Evolutionary conservation across 305 asterid species (phyloP), one percentile per base, ranked within the genome.

Genomic region (Solanum aculeatissimum): DNA sequence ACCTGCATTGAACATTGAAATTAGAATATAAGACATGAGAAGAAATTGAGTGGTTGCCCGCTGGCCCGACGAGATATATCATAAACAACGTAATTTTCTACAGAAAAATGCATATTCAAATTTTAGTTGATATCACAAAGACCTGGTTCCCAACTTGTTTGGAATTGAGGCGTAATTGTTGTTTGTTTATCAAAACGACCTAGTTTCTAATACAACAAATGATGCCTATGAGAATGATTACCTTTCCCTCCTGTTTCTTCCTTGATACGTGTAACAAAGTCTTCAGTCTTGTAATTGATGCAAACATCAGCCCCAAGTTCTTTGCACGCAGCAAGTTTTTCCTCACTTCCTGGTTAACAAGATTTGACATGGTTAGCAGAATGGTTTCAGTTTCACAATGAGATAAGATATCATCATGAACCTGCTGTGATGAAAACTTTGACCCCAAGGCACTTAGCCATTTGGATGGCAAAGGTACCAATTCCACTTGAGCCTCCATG

Each of bases 401-500:
- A 23, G 32, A 29, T 29, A 68, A 55, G 63, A 21, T 3, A 51
- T 81, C 81, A 86, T 60, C 63, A 58, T 86, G 63, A 62, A 96
- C 99, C 98, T 97, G 99, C 99, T 68, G 98, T 97, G 89, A 94
- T 83, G 84, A 97, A 92, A 45, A 97, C 98, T 88, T 87, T 95
- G 89, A 89, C 85, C 32, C 98, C 98, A 4, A 57, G 77, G 91
- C 91, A 89, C 91, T 92, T 93, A 40, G 99, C 99, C 66, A 97
- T 87, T 87, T 97, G 99, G 88, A 95, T 97, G 55, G 99, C 96
- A 90, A 97, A 97, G 38, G 99, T 94, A 84, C 99, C 99, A 42
- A 95, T 95, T 71, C 99, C 99, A 87, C 99, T 97, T 83, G 99
- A 95, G 83, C 99, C 99, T 42, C 99, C 99, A 81, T 97, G 98